phyloP scores from a whole-genome alignment of 1,284 basidiomycete genomes.

The Dichomitus squalens region DNA sequence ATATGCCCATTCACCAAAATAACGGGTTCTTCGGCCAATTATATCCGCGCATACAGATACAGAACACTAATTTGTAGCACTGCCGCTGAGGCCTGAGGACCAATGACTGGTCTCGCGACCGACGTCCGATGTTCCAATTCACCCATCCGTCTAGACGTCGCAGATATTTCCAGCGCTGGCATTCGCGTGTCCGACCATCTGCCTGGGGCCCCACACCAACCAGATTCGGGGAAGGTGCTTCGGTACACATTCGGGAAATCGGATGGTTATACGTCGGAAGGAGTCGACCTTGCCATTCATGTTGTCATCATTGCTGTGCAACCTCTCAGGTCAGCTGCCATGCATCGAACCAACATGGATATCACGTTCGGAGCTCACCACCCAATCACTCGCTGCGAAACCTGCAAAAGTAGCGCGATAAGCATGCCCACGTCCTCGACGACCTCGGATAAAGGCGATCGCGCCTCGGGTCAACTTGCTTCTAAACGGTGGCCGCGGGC shows the following conservation, averaged over 20 bases:
- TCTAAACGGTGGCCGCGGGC: not conserved
- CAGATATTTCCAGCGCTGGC: too few relatives aligned
- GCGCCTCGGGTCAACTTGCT: slow-evolving; percentile 5
- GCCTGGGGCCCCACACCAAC: slow-evolving; percentile 15
- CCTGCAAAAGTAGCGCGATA: not conserved
- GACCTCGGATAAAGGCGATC: slow-evolving; percentile 19
- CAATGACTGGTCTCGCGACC: too few relatives aligned
- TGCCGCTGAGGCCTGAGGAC: too few relatives aligned
- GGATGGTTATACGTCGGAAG: slow-evolving; percentile 19
- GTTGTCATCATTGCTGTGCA: not conserved
- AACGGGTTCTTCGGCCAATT: too few relatives aligned
- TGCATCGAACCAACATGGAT: not conserved
- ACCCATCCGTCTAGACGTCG: too few relatives aligned
- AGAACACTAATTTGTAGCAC: too few relatives aligned
- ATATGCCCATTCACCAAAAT: too few relatives aligned
- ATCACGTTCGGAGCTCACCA: not conserved
- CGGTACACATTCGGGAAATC: slow-evolving; percentile 24
- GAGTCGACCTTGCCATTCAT: not conserved
- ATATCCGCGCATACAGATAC: too few relatives aligned
- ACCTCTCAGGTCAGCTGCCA: not conserved
- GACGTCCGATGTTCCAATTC: too few relatives aligned
- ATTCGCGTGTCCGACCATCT: too few relatives aligned
- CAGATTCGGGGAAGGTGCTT: slow-evolving; percentile 2
- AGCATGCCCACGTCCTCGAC: slow-evolving; percentile 2
- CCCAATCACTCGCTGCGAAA: not conserved